Evolutionary conservation across 148 eudicot species (phyloP), one percentile per base, ranked within the genome.

Genomic region (Arctostaphylos glauca): DNA sequence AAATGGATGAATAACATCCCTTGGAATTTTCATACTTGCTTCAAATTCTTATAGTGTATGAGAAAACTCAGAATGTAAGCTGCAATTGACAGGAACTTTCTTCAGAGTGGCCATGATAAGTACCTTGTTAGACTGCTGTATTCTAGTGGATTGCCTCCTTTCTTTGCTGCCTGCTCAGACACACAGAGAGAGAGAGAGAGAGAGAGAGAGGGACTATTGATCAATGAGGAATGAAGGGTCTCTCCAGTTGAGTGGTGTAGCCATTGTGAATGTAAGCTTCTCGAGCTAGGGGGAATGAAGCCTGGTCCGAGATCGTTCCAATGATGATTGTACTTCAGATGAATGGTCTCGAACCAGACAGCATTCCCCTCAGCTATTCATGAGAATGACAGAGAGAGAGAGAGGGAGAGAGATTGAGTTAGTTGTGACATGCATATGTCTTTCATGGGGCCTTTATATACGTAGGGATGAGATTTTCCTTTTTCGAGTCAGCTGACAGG

Each of bases 201-300:
- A 70, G 74, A 70, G 74, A 38, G 74, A 70, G 74, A 41, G 49
- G 41, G n/a, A 15, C 12, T 66, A 23, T 62, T 80, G 82, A 49
- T 59, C 74, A 49, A 14, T 50, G 47, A 48, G 55, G 60, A 9
- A 50, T 50, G 54, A 50, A 50, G 9, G 54, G 54, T 62, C 13
- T 31, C 46, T 12, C 44, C 13, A 76, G 31, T 16, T 53, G 43
- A 38, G 15, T 60, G 38, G 23, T 16, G 41, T 49, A 60, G 60
- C 55, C 77, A 71, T 5, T 53, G 66, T 48, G 77, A 67, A 50
- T 38, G 50, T 5, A 38, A 56, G 56, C 55, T 41, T 47, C 21
- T 66, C 21, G 5, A 76, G 97, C 89, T 94, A 92, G 79, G 96
- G 98, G 98, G 98, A 94, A 94, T 93, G 98, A 94, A 94, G 96